These are phyloP conservation scores for Crucihimalaya himalaica DNA, from an alignment of 345 rosid genomes.

Conservation along the genomic window DNA sequence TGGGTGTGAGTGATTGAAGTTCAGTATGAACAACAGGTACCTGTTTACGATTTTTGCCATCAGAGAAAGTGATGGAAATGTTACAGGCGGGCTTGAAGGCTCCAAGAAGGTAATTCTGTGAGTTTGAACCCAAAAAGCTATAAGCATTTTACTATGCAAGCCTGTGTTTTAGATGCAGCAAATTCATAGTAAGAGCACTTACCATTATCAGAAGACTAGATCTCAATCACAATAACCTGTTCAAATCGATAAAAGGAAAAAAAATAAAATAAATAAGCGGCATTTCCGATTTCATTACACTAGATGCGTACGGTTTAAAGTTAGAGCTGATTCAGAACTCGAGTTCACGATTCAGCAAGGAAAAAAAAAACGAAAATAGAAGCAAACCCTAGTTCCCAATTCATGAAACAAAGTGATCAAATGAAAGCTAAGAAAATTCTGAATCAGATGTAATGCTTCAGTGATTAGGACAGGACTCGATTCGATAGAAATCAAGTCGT, in stretches of 20 bases:
- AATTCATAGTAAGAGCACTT: slow-evolving; percentile 12
- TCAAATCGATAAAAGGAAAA: slow-evolving; percentile 6
- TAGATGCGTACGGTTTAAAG: neutral
- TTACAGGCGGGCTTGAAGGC: slow-evolving; percentile 96
- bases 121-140: neutral
- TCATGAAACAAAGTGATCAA: neutral
- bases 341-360: neutral
- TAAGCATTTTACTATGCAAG: slow-evolving; percentile 16
- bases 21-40: slow-evolving; percentile 36
- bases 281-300: neutral
- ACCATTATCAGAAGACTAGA: slow-evolving; percentile 42
- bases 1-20: neutral
- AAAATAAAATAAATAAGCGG: slow-evolving; percentile 23
- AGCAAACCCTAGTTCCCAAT: slow-evolving; percentile 21
- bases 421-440: neutral
- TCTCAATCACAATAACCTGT: slow-evolving; percentile 37
- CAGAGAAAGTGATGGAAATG: slow-evolving; percentile 67
- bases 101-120: slow-evolving; percentile 88
- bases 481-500: neutral
- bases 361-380: neutral
- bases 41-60: slow-evolving; percentile 91
- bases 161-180: neutral
- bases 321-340: slow-evolving; percentile 6
- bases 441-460: slow-evolving; percentile 20
- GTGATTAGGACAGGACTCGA: neutral